Percentiles rank a stretch among this genome's conserved stretches.
Evolutionary conservation across 2,329 filamentous ascomycete species (phyloP).

Genomic region (Neofusicoccum sp.): DNA sequence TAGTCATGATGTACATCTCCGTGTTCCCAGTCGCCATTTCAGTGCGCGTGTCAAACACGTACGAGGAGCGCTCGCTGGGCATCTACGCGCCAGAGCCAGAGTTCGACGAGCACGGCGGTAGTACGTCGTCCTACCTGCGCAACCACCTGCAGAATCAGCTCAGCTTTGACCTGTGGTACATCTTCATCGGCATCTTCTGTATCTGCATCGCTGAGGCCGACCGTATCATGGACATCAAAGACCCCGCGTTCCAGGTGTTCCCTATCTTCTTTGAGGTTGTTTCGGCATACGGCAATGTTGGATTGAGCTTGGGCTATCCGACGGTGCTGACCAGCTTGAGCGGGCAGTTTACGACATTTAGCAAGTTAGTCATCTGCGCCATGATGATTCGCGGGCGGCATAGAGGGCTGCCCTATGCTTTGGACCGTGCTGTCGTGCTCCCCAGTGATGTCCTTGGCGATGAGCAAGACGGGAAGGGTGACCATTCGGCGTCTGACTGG

Average conservation of each 20-base stretch:
- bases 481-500: too few relatives aligned
- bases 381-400: constrained; percentile 61
- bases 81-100: constrained; percentile 47
- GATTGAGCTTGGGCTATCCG: constrained; percentile 49
- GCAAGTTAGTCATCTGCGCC: constrained; percentile 57
- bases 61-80: constrained; percentile 62
- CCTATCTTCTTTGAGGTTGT: constrained; percentile 50
- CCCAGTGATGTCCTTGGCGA: constrained; percentile 29
- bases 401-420: constrained; percentile 55
- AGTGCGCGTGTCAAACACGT: constrained; percentile 60
- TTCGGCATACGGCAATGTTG: constrained; percentile 40
- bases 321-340: constrained; percentile 46
- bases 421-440: constrained; percentile 49
- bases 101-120: neutral
- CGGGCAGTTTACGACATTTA: constrained; percentile 51
- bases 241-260: constrained; percentile 43
- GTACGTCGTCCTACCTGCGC: constrained; percentile 42
- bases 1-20: constrained; percentile 68
- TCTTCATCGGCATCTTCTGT: constrained; percentile 48
- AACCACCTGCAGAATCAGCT: constrained; percentile 50
- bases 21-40: constrained; percentile 62
- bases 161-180: constrained; percentile 49
- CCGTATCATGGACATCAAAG: constrained; percentile 36
- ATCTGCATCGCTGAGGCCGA: constrained; percentile 48
- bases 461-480: too few relatives aligned